phyloP scores from a whole-genome alignment of 108 stramenopile genomes.

The Fragilaria radians region DNA sequence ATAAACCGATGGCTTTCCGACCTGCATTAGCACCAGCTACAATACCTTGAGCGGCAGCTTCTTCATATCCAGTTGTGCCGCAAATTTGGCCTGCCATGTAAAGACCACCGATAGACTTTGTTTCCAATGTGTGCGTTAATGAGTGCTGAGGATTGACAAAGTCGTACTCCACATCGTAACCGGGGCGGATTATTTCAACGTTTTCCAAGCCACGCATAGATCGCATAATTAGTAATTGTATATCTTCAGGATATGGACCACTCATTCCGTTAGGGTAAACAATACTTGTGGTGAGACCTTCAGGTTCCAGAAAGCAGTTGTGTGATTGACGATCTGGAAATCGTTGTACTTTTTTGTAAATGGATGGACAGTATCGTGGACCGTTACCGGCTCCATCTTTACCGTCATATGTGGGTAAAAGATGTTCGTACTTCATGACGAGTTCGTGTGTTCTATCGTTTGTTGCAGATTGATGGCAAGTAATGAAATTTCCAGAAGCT shows the following conservation, averaged over 20 bases:
- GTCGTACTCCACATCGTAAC: constrained; percentile 94
- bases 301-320: constrained; percentile 96
- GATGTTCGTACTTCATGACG: constrained; percentile 82
- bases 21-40: constrained; percentile 94
- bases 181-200: constrained; percentile 89
- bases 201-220: constrained; percentile 87
- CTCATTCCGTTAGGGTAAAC: constrained; percentile 98
- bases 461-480: constrained; percentile 77
- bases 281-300: constrained; percentile 90
- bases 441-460: constrained; percentile 89
- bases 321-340: constrained; percentile 91
- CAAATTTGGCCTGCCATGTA: constrained; percentile 98
- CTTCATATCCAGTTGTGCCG: constrained; percentile 99
- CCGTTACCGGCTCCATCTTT: constrained; percentile 88
- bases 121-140: constrained; percentile 87
- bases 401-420: constrained; percentile 87
- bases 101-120: constrained; percentile 83
- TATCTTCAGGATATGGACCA: constrained; percentile 85
- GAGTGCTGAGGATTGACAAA: constrained; percentile 94
- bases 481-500: constrained; percentile 43
- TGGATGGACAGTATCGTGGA: constrained; percentile 94
- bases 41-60: constrained; percentile 95
- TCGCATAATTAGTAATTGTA: constrained; percentile 83
- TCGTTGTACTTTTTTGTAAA: constrained; percentile 91
- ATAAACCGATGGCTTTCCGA: constrained; percentile 45